Conservation (phyloP, 129 eudicot genomes). For the Flaveria linearis region DNA sequence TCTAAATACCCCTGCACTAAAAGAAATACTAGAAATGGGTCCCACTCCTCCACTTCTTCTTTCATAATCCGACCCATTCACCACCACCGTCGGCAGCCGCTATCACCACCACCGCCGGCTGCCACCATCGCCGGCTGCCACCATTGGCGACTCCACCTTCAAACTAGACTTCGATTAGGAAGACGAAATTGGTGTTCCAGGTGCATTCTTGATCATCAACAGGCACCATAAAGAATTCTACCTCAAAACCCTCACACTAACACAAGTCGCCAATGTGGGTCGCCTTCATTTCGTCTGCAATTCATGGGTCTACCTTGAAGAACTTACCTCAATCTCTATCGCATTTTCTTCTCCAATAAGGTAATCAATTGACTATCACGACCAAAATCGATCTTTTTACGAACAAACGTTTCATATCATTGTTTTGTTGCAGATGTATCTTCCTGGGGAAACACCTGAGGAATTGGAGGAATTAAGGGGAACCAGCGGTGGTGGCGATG, state of each 20-base stretch:
- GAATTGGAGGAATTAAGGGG: too few species aligned
- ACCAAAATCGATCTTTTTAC: not conserved
- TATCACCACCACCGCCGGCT: too few species aligned
- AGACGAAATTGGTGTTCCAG: constrained; percentile 51
- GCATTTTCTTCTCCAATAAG: constrained; percentile 61
- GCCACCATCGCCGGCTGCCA: not conserved
- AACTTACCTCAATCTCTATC: constrained; percentile 36
- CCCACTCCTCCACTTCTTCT: too few species aligned
- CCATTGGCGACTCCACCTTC: constrained; percentile 38
- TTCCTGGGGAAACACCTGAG: too few species aligned
- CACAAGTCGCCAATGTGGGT: constrained; percentile 42
- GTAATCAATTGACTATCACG: constrained; percentile 22
- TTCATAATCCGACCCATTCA: too few species aligned
- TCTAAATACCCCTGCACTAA: too few species aligned
- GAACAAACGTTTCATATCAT: too few species aligned
- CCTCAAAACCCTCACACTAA: constrained; percentile 56
- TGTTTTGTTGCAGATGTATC: too few species aligned
- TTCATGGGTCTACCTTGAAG: constrained; percentile 61
- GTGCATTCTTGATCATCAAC: constrained; percentile 54
- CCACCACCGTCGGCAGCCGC: too few species aligned
- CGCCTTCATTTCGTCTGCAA: constrained; percentile 60
- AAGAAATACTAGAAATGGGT: too few species aligned
- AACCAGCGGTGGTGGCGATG: too few species aligned
- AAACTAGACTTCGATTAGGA: constrained; percentile 52
- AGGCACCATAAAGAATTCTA: constrained; percentile 51